phyloP scores from a whole-genome alignment of 1,284 basidiomycete species.

The Sporisorium exsertum region DNA sequence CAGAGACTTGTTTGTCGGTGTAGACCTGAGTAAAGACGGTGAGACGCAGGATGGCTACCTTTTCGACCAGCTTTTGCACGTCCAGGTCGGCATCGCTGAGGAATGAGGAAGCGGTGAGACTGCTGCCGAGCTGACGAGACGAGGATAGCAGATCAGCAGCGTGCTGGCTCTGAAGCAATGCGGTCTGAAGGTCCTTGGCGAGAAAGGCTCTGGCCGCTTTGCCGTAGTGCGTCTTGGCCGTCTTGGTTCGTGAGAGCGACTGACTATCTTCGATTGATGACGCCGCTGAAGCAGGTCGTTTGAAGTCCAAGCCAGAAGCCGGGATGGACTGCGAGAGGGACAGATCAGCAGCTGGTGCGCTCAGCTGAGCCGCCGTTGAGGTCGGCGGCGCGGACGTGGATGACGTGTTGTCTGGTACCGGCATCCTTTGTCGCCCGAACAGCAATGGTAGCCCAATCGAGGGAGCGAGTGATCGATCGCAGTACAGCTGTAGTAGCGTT shows the following conservation, averaged over 20 bases:
- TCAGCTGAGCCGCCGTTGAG: slow-evolving; percentile 5
- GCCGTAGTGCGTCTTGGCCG: slow-evolving; percentile 37
- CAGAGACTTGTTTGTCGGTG: slow-evolving; percentile 25
- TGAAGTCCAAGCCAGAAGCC: slow-evolving; percentile 41
- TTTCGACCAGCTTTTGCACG: slow-evolving; percentile 31
- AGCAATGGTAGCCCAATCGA: not conserved
- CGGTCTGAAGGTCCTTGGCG: slow-evolving; percentile 44
- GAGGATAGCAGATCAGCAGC: slow-evolving; percentile 31
- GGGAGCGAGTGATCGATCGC: too few relatives aligned
- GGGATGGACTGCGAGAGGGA: slow-evolving; percentile 48
- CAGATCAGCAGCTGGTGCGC: slow-evolving; percentile 10
- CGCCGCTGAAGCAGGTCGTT: slow-evolving; percentile 37
- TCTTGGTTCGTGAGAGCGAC: slow-evolving; percentile 36
- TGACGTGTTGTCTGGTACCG: slow-evolving; percentile 24
- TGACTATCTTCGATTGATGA: slow-evolving; percentile 32
- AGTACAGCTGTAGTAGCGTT: too few relatives aligned
- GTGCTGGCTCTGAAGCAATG: slow-evolving; percentile 46
- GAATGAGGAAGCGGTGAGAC: slow-evolving; percentile 31
- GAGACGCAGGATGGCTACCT: slow-evolving; percentile 48
- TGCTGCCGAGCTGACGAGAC: slow-evolving; percentile 34
- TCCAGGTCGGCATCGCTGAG: slow-evolving; percentile 28
- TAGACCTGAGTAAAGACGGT: slow-evolving; percentile 51
- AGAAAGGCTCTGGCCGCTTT: slow-evolving; percentile 54
- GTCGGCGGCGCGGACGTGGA: slow-evolving; percentile 10
- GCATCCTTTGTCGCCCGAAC: slow-evolving; percentile 18